Conservation (phyloP, 345 rosid species). For the Salix exigua region DNA sequence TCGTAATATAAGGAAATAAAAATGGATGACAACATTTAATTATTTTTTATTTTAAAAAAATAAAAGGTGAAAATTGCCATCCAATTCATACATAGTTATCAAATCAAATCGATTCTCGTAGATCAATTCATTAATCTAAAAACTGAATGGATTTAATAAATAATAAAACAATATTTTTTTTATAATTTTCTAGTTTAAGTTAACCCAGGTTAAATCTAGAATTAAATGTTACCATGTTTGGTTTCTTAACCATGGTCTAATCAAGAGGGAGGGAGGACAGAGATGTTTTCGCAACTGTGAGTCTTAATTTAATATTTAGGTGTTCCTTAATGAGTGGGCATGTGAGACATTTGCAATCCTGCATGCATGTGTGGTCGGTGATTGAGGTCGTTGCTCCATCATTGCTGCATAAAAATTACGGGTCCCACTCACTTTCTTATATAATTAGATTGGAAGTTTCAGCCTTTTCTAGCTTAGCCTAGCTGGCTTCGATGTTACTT, state of each 20-base stretch:
- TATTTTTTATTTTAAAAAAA: background rate
- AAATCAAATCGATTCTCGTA: no score
- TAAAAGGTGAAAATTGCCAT: conserved; percentile 9
- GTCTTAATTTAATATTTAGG: background rate
- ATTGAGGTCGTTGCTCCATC: conserved; percentile 10
- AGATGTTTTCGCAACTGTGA: background rate
- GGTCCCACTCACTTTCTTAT: background rate
- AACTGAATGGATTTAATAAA: no score
- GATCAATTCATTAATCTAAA: no score
- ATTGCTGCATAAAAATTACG: background rate
- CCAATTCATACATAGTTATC: conserved; percentile 1
- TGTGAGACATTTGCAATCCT: background rate
- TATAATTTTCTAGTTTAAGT: no score
- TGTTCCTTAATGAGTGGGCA: background rate
- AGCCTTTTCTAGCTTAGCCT: no score
- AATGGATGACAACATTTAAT: background rate
- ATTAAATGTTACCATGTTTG: no score
- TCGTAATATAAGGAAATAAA: background rate
- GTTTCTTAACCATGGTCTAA: background rate
- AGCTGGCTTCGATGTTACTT: no score
- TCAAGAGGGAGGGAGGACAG: background rate
- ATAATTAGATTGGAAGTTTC: no score
- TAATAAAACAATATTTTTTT: no score
- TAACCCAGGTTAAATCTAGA: no score
- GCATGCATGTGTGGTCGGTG: conserved; percentile 4